phyloP scores from a whole-genome alignment of 1,284 basidiomycete genomes.

The Irpex lacteus region DNA sequence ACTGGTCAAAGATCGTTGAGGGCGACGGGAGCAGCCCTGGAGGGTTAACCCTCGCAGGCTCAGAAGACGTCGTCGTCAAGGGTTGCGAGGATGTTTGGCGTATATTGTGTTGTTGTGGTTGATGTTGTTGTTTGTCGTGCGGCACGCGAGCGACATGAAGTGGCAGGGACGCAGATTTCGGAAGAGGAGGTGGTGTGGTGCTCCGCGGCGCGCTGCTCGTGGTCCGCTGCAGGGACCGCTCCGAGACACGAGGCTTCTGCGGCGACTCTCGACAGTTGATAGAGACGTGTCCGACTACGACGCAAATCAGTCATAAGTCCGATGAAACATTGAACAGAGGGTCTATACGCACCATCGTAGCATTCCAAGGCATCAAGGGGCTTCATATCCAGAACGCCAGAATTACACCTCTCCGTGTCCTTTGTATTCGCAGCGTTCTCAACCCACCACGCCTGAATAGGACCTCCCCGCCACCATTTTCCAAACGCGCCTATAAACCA shows the following conservation, averaged over 20 bases:
- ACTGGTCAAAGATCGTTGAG: constrained; percentile 52
- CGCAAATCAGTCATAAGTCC: constrained; percentile 42
- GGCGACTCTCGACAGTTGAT: constrained; percentile 39
- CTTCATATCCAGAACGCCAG: constrained; percentile 70
- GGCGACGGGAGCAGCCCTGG: constrained; percentile 20
- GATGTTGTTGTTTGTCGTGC: constrained; percentile 21
- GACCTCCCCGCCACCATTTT: constrained; percentile 81
- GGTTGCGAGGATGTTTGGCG: constrained; percentile 20
- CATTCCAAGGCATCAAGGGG: constrained; percentile 62
- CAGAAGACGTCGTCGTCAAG: constrained; percentile 7
- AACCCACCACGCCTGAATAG: constrained; percentile 68
- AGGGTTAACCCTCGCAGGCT: constrained; percentile 15
- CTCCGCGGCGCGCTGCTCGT: constrained; percentile 42
- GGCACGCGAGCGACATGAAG: constrained; percentile 54
- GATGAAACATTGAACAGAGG: neutral
- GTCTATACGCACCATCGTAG: constrained; percentile 47
- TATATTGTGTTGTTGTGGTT: neutral
- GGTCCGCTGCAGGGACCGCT: constrained; percentile 45
- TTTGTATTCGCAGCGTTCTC: constrained; percentile 61
- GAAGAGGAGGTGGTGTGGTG: constrained; percentile 74
- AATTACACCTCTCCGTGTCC: constrained; percentile 71
- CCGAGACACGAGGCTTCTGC: constrained; percentile 55
- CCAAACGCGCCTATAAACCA: constrained; percentile 90
- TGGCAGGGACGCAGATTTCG: constrained; percentile 77
- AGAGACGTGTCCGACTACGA: constrained; percentile 18